Conservation (phyloP, 1,284 basidiomycete species). For the Caloboletus inedulis region DNA sequence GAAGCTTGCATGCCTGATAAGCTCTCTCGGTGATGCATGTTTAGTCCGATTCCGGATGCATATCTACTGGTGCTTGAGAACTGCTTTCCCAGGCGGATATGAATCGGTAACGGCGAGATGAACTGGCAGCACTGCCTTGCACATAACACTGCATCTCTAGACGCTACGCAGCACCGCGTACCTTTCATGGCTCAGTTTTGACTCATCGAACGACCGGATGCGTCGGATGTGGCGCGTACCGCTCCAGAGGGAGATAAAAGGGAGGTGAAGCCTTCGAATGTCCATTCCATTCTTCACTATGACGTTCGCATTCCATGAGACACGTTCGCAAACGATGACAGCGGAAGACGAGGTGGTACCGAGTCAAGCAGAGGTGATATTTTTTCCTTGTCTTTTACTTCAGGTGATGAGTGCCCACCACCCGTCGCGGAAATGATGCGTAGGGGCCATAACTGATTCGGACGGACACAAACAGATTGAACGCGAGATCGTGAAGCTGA, state of each 20-base stretch:
- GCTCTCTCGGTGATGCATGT: neutral
- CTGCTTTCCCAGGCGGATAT: neutral
- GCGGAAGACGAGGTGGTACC: neutral
- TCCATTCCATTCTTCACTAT: slow-evolving; percentile 8
- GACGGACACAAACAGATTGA: slow-evolving; percentile 18
- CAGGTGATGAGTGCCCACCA: neutral
- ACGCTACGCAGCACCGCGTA: neutral
- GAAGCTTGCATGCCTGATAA: neutral
- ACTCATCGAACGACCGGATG: neutral
- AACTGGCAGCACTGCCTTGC: neutral
- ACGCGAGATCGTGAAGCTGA: slow-evolving; percentile 20
- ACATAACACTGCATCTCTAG: neutral
- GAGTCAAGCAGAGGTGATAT: slow-evolving; percentile 17
- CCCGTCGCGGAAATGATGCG: neutral
- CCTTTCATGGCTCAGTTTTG: neutral
- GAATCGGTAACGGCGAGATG: neutral
- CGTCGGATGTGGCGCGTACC: neutral
- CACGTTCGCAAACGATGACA: neutral
- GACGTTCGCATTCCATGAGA: neutral
- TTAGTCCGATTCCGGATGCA: too few relatives aligned
- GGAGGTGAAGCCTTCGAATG: neutral
- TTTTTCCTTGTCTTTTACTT: neutral
- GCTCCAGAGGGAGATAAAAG: slow-evolving; percentile 14
- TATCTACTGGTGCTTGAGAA: neutral
- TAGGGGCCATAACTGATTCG: neutral